Conservation (phyloP, 148 eudicot species). For the Vaccinium macrocarpon region DNA sequence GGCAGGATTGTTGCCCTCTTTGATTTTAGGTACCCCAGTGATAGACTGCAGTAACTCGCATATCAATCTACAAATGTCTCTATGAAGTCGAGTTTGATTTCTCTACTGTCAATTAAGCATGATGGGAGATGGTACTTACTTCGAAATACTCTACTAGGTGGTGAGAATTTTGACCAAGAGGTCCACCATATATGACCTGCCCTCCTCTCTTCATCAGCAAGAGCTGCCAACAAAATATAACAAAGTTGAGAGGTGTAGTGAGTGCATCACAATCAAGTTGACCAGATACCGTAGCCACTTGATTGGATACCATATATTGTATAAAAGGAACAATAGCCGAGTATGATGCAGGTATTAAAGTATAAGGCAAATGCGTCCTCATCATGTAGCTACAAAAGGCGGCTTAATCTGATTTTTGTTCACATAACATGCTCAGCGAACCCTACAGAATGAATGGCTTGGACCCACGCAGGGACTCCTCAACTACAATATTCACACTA, state of each 20-base stretch:
- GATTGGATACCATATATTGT: neutral
- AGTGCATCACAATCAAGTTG: neutral
- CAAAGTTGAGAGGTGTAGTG: neutral
- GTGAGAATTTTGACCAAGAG: slow-evolving; percentile 41
- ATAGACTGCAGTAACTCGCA: slow-evolving; percentile 26
- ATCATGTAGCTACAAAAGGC: neutral
- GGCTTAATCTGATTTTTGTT: neutral
- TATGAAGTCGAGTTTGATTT: neutral
- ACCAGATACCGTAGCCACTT: neutral
- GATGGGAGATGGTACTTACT: slow-evolving; percentile 21
- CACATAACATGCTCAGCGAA: neutral
- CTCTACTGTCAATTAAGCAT: neutral
- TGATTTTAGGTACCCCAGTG: slow-evolving; percentile 38
- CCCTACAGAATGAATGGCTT: neutral
- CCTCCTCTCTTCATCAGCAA: slow-evolving; percentile 57
- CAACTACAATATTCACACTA: neutral
- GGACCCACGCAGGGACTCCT: neutral
- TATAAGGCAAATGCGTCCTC: neutral
- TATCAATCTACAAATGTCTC: neutral
- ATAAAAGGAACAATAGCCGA: neutral
- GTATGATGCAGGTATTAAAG: neutral
- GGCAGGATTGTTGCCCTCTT: slow-evolving; percentile 53
- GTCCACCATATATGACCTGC: slow-evolving; percentile 45
- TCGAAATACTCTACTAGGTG: slow-evolving; percentile 41
- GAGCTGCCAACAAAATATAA: slow-evolving; percentile 26